A percentile compares a stretch with the other conserved stretches of the same genome.
Evolutionary conservation across 2,329 filamentous ascomycete species (phyloP).

Genomic region (Tolypocladium ophioglossoides): DNA sequence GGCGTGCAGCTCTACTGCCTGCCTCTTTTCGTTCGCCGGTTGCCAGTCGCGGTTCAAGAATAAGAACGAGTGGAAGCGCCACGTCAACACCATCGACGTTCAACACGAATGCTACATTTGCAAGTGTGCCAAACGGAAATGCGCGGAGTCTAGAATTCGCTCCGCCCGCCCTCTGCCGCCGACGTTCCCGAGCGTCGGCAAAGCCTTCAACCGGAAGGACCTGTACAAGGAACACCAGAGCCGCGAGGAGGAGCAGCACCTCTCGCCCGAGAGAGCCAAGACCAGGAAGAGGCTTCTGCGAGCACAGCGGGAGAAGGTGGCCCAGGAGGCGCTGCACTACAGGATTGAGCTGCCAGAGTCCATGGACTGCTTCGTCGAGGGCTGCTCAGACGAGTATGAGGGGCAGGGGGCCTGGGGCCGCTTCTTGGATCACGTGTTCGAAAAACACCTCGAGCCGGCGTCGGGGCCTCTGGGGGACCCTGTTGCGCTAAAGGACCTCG

Average conservation of each 20-base stretch:
- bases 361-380: conserved; percentile 50
- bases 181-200: conserved; percentile 38
- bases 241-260: conserved; percentile 57
- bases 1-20: conserved; percentile 49
- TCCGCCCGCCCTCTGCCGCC: conserved; percentile 11
- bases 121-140: conserved; percentile 58
- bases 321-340: conserved; percentile 46
- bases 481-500: background rate
- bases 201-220: conserved; percentile 80
- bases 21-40: conserved; percentile 68
- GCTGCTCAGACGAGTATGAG: conserved; percentile 49
- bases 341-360: conserved; percentile 50
- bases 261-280: background rate
- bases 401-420: conserved; percentile 63
- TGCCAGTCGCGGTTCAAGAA: conserved; percentile 62
- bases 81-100: conserved; percentile 72
- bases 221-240: conserved; percentile 81
- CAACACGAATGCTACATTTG: conserved; percentile 67
- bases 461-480: background rate
- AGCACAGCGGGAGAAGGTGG: conserved; percentile 40
- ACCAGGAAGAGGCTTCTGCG: conserved; percentile 21
- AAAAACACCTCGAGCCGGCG: conserved; percentile 56
- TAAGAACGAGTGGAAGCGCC: conserved; percentile 96
- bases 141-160: conserved; percentile 19
- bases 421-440: conserved; percentile 78